A percentile compares a stretch with the other conserved stretches of the same genome.
phyloP scores from a whole-genome alignment of 345 rosid species.

The Eucalyptus camaldulensis region DNA sequence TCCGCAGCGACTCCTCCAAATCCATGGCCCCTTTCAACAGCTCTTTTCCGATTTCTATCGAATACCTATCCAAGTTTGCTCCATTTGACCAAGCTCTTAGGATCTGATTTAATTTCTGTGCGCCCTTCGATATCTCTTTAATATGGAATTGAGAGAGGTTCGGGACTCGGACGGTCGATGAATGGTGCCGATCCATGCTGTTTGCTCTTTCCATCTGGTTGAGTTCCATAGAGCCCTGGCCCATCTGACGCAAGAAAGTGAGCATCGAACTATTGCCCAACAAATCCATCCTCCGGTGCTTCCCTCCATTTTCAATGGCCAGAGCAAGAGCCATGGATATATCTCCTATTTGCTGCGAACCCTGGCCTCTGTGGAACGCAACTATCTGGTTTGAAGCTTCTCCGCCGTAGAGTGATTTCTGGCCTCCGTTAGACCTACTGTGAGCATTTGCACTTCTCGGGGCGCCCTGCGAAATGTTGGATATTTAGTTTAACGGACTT shows the following conservation, averaged over 20 bases:
- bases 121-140: constrained; percentile 69
- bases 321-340: constrained; percentile 61
- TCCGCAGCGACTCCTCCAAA: constrained; percentile 68
- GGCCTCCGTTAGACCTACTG: constrained; percentile 8
- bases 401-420: constrained; percentile 7
- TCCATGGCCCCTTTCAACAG: constrained; percentile 71
- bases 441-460: constrained; percentile 9
- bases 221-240: constrained; percentile 35
- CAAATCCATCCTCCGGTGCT: constrained; percentile 36
- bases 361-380: constrained; percentile 31
- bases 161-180: constrained; percentile 28
- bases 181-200: not conserved
- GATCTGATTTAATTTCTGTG: constrained; percentile 65
- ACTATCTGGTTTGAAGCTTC: constrained; percentile 41
- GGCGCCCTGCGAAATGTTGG: constrained; percentile 22
- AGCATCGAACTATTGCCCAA: constrained; percentile 36
- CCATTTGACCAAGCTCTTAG: constrained; percentile 61
- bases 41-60: constrained; percentile 66
- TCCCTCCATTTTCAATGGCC: constrained; percentile 73
- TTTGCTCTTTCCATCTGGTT: constrained; percentile 29
- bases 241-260: constrained; percentile 49
- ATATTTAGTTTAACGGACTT: not conserved
- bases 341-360: constrained; percentile 35
- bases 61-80: constrained; percentile 44
- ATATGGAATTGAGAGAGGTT: constrained; percentile 54